Conservation (phyloP, 176 grass and related monocot genomes). For the Coix lacrymajobi region DNA sequence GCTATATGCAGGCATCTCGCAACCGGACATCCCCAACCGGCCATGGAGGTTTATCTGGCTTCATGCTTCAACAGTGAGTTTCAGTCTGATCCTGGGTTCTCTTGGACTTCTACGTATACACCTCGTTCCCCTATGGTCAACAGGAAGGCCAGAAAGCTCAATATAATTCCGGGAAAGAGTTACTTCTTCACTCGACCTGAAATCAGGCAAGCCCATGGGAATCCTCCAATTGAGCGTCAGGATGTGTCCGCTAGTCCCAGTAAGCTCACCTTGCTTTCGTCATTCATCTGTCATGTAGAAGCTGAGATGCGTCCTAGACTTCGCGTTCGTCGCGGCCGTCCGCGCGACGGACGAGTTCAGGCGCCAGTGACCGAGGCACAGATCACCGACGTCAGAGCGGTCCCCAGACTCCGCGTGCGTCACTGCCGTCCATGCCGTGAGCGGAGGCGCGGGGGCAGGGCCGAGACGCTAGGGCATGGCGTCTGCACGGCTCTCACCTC, state of each 20-base stretch:
- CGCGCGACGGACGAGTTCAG: too few species aligned
- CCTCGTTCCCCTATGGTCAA: slow-evolving; percentile 12
- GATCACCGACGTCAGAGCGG: too few species aligned
- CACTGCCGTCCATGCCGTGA: too few species aligned
- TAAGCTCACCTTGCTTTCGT: slow-evolving; percentile 34
- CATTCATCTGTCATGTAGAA: neutral
- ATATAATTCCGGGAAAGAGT: slow-evolving; percentile 32
- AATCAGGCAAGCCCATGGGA: slow-evolving; percentile 20
- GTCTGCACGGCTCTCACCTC: too few species aligned
- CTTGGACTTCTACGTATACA: slow-evolving; percentile 41
- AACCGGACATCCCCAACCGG: slow-evolving; percentile 18
- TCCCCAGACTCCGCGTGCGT: too few species aligned
- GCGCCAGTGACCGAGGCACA: too few species aligned
- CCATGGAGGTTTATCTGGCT: slow-evolving; percentile 9
- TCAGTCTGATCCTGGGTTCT: slow-evolving; percentile 45
- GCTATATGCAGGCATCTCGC: slow-evolving; percentile 33
- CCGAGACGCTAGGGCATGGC: too few species aligned
- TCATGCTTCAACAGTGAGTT: slow-evolving; percentile 29
- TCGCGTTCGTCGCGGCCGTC: too few species aligned
- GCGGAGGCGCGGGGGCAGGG: too few species aligned
- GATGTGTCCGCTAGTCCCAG: slow-evolving; percentile 47
- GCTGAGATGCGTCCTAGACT: neutral
- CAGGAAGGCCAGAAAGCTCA: neutral
- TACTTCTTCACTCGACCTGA: slow-evolving; percentile 18
- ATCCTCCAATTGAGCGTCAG: slow-evolving; percentile 10